Evolutionary conservation across 2,329 filamentous ascomycete genomes (phyloP), one percentile per base, ranked within the genome.

Genomic region (Salinomyces thailandicus): DNA sequence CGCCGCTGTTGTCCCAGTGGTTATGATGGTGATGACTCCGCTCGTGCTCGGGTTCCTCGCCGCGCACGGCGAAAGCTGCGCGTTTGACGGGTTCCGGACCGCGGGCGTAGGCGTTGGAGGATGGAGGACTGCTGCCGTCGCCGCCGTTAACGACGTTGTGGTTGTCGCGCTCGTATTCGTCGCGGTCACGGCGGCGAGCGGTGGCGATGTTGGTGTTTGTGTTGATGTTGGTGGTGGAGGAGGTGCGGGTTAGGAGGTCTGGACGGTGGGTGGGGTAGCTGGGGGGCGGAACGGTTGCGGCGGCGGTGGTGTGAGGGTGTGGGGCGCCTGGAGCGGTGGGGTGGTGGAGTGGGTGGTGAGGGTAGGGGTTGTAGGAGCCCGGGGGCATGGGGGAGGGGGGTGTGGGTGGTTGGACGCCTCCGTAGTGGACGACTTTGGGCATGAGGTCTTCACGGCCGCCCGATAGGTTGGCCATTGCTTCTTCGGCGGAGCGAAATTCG

Each of bases 401-500:
- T 2, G 87, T 94, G 3, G 87, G 87, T 27, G 89, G 87, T 59
- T 94, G 89, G 55, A 93, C 85, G 31, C 86, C 85, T 26, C 83
- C 85, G 59, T 98, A 98, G 62, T 96, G 91, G 11, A 98, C 85
- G 39, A 96, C 77, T 61, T 89, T 91, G 15, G 91, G 91, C 34
- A 95, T 69, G 11, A 96, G 70, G 41, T 98, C 91, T 39, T 93
- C 81, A 39, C 91, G 77, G n/a, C 91, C 91, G 34, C 85, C 87
- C 4, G 87, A 80, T 44, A 98, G 64, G 46, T 91, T 85, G 39
- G 85, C 83, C 42, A 96, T 87, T 2, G 85, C 91, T 57, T 98
- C 91, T 59, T 98, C 91, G 9, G 91, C 91, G 3, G 89, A 95
- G 52, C 86, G 83, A 62, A 93, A 96, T 56, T 96, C 91, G 39